These are phyloP conservation scores for Schrenkiella parvula DNA, from an alignment of 345 rosid species.

Conservation along the genomic window DNA sequence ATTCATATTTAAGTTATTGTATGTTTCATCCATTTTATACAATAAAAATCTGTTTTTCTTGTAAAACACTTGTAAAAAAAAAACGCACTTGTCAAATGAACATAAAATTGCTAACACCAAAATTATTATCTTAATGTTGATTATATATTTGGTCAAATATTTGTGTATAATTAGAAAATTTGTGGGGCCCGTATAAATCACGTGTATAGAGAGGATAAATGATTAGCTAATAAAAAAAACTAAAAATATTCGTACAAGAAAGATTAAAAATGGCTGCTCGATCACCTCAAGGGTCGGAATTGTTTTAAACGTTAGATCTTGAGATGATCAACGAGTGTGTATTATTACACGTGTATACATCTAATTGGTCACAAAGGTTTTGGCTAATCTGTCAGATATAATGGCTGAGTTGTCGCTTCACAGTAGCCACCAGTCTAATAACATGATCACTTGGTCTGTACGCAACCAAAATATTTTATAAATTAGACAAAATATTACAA, in stretches of 20 bases:
- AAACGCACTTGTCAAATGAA: too few species aligned
- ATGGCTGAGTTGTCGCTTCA: constrained; percentile 20
- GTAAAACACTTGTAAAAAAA: background rate
- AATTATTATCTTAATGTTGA: background rate
- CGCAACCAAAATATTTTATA: background rate
- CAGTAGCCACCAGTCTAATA: constrained; percentile 7
- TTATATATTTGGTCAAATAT: background rate
- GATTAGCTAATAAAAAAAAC: constrained; percentile 19
- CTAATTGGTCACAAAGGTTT: background rate
- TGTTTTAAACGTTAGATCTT: constrained; percentile 20
- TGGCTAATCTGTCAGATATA: constrained; percentile 16
- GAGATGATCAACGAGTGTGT: background rate
- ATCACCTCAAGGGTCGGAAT: constrained; percentile 25
- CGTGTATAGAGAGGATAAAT: constrained; percentile 14
- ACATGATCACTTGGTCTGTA: constrained; percentile 15
- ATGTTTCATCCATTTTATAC: too few species aligned
- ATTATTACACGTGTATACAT: background rate
- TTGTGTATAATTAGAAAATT: background rate
- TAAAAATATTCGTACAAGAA: constrained; percentile 9
- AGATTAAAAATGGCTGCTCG: background rate
- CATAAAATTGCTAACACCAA: too few species aligned
- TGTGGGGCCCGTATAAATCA: constrained; percentile 10
- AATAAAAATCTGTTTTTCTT: too few species aligned
- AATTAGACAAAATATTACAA: background rate
- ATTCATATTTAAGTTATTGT: too few species aligned